phyloP scores from a whole-genome alignment of 169 alveolate genomes.

The Plasmodium falciparum region DNA sequence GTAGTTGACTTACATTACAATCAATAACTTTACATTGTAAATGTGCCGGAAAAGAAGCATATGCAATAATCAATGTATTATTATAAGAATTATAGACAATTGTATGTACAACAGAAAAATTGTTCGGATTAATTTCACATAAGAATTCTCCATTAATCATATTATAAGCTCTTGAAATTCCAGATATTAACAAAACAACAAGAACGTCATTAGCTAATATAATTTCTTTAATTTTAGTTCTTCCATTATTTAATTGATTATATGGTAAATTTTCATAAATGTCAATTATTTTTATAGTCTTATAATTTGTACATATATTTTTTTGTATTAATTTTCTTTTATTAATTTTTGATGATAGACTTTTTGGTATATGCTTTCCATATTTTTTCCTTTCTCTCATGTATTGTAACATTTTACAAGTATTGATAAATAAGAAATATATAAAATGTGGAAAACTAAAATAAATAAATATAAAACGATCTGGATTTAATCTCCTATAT shows the following conservation, averaged over 20 bases:
- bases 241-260: conserved; percentile 72
- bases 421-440: not conserved
- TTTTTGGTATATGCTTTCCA: conserved; percentile 64
- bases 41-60: conserved; percentile 85
- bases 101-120: conserved; percentile 82
- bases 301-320: conserved; percentile 27
- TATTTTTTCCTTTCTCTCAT: conserved; percentile 68
- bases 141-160: conserved; percentile 36
- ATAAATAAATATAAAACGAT: not conserved
- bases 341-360: conserved; percentile 65
- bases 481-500: too few relatives aligned
- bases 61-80: conserved; percentile 84
- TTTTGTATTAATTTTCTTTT: conserved; percentile 55
- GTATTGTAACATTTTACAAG: conserved; percentile 57
- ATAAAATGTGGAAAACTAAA: not conserved
- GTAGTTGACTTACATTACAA: conserved; percentile 67
- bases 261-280: conserved; percentile 80
- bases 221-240: conserved; percentile 82
- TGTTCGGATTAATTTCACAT: conserved; percentile 37
- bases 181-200: conserved; percentile 80
- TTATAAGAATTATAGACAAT: conserved; percentile 81
- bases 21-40: conserved; percentile 83
- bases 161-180: conserved; percentile 83
- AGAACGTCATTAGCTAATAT: conserved; percentile 81
- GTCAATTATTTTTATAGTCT: conserved; percentile 77